Percentiles rank a stretch among this genome's conserved stretches.
Conservation (phyloP, 106 monocot species). For the Platanthera guangdongensis region DNA sequence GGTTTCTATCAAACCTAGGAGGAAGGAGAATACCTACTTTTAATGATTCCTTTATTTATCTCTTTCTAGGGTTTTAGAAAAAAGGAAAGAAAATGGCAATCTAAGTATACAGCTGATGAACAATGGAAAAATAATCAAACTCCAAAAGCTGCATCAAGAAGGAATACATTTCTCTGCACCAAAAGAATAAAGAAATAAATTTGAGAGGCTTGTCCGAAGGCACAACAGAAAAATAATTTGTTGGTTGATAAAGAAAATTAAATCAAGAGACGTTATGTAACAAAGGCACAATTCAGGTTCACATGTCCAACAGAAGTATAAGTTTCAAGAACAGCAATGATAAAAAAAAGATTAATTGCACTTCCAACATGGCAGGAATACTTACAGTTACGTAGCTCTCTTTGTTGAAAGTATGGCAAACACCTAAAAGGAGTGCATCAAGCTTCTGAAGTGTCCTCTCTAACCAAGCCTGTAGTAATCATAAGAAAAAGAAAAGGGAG, state of each 20-base stretch:
- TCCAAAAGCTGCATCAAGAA: background rate
- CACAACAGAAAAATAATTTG: background rate
- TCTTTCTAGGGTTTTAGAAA: no score
- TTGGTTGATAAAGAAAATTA: background rate
- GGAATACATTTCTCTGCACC: background rate
- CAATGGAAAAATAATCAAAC: no score
- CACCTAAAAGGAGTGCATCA: conserved; percentile 75
- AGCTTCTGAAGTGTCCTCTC: conserved; percentile 85
- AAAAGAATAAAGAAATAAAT: background rate
- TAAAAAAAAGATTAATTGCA: conserved; percentile 11
- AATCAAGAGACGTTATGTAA: background rate
- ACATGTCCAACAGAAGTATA: background rate
- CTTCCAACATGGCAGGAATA: conserved; percentile 25
- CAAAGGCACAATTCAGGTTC: background rate
- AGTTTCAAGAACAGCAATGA: background rate
- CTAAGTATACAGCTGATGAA: no score
- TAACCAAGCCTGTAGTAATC: conserved; percentile 58
- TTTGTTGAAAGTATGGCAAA: conserved; percentile 77
- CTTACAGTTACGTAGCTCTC: conserved; percentile 88
- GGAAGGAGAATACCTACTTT: no score
- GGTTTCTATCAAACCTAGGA: no score
- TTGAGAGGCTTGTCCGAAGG: background rate
- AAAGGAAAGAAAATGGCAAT: no score
- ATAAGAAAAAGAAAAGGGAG: background rate
- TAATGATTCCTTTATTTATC: no score